Base-by-base conservation (phyloP, 2,329 filamentous ascomycete species). In the Fusarium veterinarium region DNA sequence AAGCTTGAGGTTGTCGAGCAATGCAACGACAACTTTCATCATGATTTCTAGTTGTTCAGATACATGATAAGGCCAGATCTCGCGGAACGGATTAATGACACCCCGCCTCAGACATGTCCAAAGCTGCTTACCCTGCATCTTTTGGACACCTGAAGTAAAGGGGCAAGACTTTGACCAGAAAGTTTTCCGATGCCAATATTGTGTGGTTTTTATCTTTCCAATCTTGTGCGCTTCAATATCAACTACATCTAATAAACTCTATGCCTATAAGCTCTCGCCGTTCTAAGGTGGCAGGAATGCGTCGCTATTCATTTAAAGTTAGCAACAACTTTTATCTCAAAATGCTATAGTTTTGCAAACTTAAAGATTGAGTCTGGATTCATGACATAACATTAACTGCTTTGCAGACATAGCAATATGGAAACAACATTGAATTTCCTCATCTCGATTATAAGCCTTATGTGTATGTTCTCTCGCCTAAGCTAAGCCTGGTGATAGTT, bases 61-160 rank as follows among this genome's bases (percentile, higher is more conserved):
- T 67, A 71, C 65, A 76, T 76, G 66, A 60, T 69, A 37, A 77
- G 76, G 76, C 76, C 76, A 77, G 76, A 77, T 77, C 66, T 75
- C 74, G 55, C 73, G 75, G 76, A 59, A 44, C 68, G 71, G 73
- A 74, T 68, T 46, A 74, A 75, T 33, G 14, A 48, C 30, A 8
- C 25, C 45, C 71, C 70, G 66, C 23, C 30, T 35, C 19, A 17
- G 13, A 58, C 52, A 42, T 25, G 5, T 4, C 9, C 7, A 5
- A 31, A 37, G 3, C 6, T 9, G 33, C 57, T n/a, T 71, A 73
- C 71, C 71, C 71, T 73, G 58, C 9, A 69, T 41, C 23, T 10
- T 14, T 3, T 14, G 1, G 6, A 10, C 16, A 20, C 3, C 17
- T 14, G 17, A 5, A 5, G 23, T 12, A 13, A 20, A 8, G 25